These are phyloP conservation scores for Metarhizium robertsii DNA, from an alignment of 2,329 filamentous ascomycete genomes.

Conservation along the genomic window DNA sequence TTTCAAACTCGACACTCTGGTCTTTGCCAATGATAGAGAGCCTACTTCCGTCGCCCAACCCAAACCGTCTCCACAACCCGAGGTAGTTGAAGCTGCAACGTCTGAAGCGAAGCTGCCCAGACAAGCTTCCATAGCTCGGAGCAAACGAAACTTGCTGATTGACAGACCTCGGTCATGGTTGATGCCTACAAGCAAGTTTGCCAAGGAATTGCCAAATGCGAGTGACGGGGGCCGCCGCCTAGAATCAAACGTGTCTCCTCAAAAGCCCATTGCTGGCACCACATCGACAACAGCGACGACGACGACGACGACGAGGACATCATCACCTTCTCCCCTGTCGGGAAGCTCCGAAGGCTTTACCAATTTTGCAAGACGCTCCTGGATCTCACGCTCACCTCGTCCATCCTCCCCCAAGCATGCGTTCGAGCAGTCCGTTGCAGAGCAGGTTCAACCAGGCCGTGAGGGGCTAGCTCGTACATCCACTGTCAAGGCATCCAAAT, in stretches of 20 bases:
- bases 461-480: not conserved
- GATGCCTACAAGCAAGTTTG: constrained; percentile 31
- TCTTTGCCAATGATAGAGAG: constrained; percentile 24
- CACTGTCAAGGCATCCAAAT: not conserved
- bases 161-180: constrained; percentile 46
- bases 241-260: not conserved
- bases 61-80: constrained; percentile 7
- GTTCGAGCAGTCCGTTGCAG: constrained; percentile 15
- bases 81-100: not conserved
- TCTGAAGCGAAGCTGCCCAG: constrained; percentile 3
- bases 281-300: not conserved
- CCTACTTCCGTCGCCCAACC: not conserved
- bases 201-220: constrained; percentile 14
- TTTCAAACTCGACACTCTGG: constrained; percentile 36
- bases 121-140: constrained; percentile 14
- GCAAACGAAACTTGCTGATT: constrained; percentile 36
- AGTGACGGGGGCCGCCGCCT: constrained; percentile 7
- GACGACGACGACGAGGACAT: constrained; percentile 21
- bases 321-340: constrained; percentile 11
- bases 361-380: constrained; percentile 12
- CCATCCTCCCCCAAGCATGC: constrained; percentile 31
- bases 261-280: not conserved
- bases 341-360: constrained; percentile 33
- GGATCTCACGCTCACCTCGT: constrained; percentile 6
- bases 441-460: constrained; percentile 15